phyloP scores from a whole-genome alignment of 1,139 yeast genomes.

The Protomyces inouyei region DNA sequence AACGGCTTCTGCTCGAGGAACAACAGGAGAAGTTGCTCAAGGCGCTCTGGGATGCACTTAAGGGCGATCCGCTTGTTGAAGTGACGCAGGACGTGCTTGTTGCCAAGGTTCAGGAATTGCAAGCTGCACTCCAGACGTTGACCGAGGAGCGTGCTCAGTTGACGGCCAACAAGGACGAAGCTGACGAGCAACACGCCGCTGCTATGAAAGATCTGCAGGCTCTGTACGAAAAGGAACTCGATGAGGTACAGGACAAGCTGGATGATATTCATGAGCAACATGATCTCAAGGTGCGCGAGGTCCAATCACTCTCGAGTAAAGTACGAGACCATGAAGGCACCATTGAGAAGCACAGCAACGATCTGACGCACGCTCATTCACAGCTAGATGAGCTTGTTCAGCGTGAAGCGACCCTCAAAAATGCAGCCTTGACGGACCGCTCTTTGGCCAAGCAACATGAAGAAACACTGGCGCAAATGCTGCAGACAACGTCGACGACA shows the following conservation, averaged over 20 bases:
- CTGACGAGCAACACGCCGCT: slow-evolving; percentile 14
- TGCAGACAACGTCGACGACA: not conserved
- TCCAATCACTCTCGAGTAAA: not conserved
- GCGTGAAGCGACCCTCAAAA: not conserved
- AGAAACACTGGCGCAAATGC: not conserved
- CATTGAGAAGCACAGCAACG: not conserved
- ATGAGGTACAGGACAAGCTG: slow-evolving; percentile 17
- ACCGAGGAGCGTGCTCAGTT: not conserved
- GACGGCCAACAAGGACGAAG: not conserved
- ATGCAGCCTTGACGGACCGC: not conserved
- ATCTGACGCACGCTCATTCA: not conserved
- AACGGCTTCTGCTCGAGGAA: not conserved
- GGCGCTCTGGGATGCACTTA: not conserved
- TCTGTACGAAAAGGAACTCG: slow-evolving; percentile 15
- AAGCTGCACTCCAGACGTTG: not conserved
- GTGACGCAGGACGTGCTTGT: not conserved
- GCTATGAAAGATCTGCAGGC: slow-evolving; percentile 23
- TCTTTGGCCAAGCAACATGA: not conserved
- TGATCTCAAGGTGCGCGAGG: not conserved
- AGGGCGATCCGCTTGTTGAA: not conserved
- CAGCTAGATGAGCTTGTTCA: not conserved
- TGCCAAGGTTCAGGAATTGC: not conserved
- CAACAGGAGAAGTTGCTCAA: not conserved
- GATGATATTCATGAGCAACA: not conserved
- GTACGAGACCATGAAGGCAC: not conserved